Percentiles rank a stretch among this genome's conserved stretches.
These are phyloP conservation scores for Oryza coarctata DNA, from an alignment of 176 grass and related monocot genomes.

Conservation along the genomic window DNA sequence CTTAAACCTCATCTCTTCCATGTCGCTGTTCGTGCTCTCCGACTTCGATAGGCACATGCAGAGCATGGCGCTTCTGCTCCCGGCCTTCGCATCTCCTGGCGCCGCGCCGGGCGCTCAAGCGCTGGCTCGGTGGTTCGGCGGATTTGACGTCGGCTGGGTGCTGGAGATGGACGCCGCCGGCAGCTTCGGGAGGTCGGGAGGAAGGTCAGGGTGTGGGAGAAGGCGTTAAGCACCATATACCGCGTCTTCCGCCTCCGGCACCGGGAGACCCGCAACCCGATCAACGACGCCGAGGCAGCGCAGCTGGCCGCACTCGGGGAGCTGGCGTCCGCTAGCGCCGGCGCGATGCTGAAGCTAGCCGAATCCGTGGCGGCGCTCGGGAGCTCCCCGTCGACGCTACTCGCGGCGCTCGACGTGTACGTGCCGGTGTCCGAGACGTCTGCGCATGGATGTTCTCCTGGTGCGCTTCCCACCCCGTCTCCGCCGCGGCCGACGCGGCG, in stretches of 20 bases:
- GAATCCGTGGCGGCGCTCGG: conserved; percentile 25
- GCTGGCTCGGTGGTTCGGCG: conserved; percentile 30
- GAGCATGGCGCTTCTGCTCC: conserved; percentile 32
- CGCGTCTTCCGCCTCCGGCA: conserved; percentile 34
- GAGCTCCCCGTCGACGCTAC: conserved; percentile 42
- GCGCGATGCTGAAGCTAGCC: conserved; percentile 30
- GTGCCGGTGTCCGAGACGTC: conserved; percentile 26
- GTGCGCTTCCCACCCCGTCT: conserved; percentile 26
- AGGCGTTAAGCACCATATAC: conserved; percentile 28
- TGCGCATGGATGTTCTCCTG: conserved; percentile 41
- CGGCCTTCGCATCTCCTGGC: conserved; percentile 13
- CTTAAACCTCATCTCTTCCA: not conserved
- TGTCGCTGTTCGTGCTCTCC: conserved; percentile 7
- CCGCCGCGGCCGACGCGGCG: not conserved
- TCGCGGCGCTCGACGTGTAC: conserved; percentile 43
- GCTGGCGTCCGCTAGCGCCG: conserved; percentile 19
- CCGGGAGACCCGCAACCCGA: not conserved
- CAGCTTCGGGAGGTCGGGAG: conserved; percentile 8
- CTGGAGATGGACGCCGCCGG: not conserved
- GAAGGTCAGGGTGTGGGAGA: conserved; percentile 29
- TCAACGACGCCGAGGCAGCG: not conserved
- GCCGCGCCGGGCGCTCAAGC: not conserved
- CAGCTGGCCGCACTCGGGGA: conserved; percentile 28
- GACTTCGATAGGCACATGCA: conserved; percentile 39
- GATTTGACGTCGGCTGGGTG: conserved; percentile 37